A percentile compares a stretch with the other conserved stretches of the same genome.
phyloP scores from a whole-genome alignment of 805 yeast species.

The Starmerella sp. region DNA sequence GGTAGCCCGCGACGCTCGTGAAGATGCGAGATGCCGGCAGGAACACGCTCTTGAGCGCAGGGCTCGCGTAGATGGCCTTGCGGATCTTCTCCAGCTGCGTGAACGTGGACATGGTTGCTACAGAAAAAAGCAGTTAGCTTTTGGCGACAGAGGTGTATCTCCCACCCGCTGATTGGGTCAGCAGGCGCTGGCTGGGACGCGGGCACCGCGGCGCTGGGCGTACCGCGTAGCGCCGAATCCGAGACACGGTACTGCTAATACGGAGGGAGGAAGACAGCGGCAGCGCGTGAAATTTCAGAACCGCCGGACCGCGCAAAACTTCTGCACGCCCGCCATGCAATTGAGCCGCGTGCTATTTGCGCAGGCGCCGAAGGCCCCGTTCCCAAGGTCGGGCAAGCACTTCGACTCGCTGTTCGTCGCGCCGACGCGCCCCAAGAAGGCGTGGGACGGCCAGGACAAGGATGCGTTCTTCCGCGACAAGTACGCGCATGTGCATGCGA shows the following conservation, averaged over 20 bases:
- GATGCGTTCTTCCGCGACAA: constrained; percentile 51
- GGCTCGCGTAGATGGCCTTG: constrained; percentile 70
- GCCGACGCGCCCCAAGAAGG: constrained; percentile 34
- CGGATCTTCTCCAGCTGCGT: constrained; percentile 34
- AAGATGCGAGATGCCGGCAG: constrained; percentile 73
- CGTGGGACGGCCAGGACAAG: constrained; percentile 63
- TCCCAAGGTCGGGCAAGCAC: constrained; percentile 7
- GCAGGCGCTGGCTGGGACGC: neutral
- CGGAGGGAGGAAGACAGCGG: too few species aligned
- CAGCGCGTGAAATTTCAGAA: too few species aligned
- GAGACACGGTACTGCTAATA: too few species aligned
- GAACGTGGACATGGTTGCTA: constrained; percentile 29
- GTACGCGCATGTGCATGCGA: constrained; percentile 57
- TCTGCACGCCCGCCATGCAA: neutral
- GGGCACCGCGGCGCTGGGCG: neutral
- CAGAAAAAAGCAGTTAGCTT: neutral
- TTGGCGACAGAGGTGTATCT: neutral
- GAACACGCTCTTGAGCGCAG: constrained; percentile 61
- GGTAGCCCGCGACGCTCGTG: constrained; percentile 73
- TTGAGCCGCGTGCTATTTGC: neutral
- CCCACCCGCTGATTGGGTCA: constrained; percentile 16
- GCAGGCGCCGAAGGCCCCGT: constrained; percentile 17
- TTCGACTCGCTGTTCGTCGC: constrained; percentile 18
- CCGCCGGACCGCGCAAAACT: neutral
- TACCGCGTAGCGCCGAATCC: neutral